Evolutionary conservation across 805 yeast species (phyloP), one percentile per base, ranked within the genome.

Genomic region (Suhomyces sp.): DNA sequence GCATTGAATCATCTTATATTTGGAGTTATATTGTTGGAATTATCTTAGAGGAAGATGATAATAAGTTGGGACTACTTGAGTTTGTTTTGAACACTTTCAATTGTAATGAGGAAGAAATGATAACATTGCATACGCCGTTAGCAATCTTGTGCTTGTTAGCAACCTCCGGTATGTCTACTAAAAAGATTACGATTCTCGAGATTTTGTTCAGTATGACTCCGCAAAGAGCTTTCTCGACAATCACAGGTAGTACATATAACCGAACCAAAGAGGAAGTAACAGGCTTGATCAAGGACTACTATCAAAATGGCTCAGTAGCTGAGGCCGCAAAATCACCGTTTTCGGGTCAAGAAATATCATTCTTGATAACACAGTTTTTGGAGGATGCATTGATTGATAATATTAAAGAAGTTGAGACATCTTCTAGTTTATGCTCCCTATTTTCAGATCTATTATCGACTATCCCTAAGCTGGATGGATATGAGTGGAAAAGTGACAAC

Each of bases 91-190:
- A 74, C 22, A 79, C 79, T 50, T 93, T 90, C 71, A 82, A 88
- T 57, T 83, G 91, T 27, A 82, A 80, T 42, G 99, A 93, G 57
- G 97, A 91, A 59, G 98, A 91, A 56, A 90, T 90, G 87, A 69
- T 86, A 6, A 72, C 83, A 0, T 77, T 80, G 17, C 97, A 93
- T 64, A 71, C 88, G 6, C 97, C 98, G 0, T 68, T 90, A 44
- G 77, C 88, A 0, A 64, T 91, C 1, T 59, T 90, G 17, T 71
- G 80, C 1, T 53, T 78, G 1, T 62, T 87, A 22, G 52, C 74
- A 3, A 61, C 65, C 19, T 29, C 52, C 12, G 36, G 48, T 1
- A 44, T 61, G 6, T 55, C 50, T 9, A 42, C 22, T 1, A 49
- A 67, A 23, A 77, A 84, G 74, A 61, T 78, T 19, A 57, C 62